These are phyloP conservation scores for Phaeosphaeriaceae sp. DNA, from an alignment of 2,329 filamentous ascomycete genomes.

Conservation along the genomic window DNA sequence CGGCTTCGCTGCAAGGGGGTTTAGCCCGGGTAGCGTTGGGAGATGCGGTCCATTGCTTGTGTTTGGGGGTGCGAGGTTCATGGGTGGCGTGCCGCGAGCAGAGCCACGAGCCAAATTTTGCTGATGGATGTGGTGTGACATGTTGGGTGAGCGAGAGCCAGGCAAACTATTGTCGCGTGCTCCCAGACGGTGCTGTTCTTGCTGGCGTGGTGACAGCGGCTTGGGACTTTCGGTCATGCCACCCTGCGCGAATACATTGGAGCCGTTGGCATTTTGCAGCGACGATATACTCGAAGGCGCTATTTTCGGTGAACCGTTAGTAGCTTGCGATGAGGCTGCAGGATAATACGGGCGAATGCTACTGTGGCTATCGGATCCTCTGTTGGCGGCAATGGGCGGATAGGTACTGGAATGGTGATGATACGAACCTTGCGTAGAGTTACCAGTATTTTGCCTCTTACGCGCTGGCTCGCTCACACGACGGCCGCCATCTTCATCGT, in stretches of 20 bases:
- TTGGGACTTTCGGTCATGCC: conserved; percentile 87
- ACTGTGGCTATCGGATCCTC: conserved; percentile 35
- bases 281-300: conserved; percentile 46
- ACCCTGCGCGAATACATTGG: conserved; percentile 73
- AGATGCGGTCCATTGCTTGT: conserved; percentile 53
- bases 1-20: conserved; percentile 40
- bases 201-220: conserved; percentile 73
- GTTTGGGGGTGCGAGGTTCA: conserved; percentile 49
- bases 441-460: conserved; percentile 71
- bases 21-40: conserved; percentile 52
- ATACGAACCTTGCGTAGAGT: conserved; percentile 63
- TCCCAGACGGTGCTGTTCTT: conserved; percentile 62
- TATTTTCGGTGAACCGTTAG: conserved; percentile 48
- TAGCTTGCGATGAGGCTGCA: conserved; percentile 45
- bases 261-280: conserved; percentile 43
- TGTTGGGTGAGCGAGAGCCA: conserved; percentile 70
- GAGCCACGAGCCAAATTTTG: conserved; percentile 66
- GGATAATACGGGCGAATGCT: conserved; percentile 46
- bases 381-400: conserved; percentile 66
- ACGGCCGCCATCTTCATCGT: conserved; percentile 52
- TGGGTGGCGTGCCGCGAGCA: conserved; percentile 63
- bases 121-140: conserved; percentile 70
- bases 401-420: conserved; percentile 77
- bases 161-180: conserved; percentile 54
- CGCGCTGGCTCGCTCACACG: conserved; percentile 75